A percentile compares a stretch with the other conserved stretches of the same genome.
Evolutionary conservation across 345 rosid genomes (phyloP).

Genomic region (Fremontodendron californicum): DNA sequence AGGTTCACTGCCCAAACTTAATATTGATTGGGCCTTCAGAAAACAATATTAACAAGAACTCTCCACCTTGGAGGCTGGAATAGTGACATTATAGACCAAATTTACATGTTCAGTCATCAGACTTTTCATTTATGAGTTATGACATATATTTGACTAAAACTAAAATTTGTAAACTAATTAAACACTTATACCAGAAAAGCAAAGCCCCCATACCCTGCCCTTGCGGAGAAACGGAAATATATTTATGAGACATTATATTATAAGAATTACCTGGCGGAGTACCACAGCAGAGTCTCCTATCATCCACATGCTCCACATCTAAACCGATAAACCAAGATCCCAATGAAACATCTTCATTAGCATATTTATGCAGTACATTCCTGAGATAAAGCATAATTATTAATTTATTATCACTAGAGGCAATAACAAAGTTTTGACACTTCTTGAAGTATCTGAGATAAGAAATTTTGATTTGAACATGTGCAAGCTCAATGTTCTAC

Average conservation of each 20-base stretch:
- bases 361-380: conserved; percentile 55
- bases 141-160: not conserved
- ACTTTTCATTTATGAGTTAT: not conserved
- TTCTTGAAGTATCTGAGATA: not conserved
- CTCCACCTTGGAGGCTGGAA: not conserved
- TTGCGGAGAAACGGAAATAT: not conserved
- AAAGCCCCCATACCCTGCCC: not conserved
- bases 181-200: not conserved
- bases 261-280: conserved; percentile 61
- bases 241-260: not conserved
- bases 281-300: conserved; percentile 63
- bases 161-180: not conserved
- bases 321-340: conserved; percentile 69
- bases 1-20: not conserved
- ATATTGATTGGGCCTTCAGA: not conserved
- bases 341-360: conserved; percentile 59
- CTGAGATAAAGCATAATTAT: conserved; percentile 28
- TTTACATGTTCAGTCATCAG: not conserved
- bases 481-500: not conserved
- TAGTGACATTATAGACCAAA: not conserved
- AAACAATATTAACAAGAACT: not conserved
- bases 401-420: not conserved
- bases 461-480: not conserved
- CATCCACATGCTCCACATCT: conserved; percentile 52
- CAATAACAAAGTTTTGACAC: not conserved